A percentile compares a stretch with the other conserved stretches of the same genome.
These are phyloP conservation scores for Rhodotorula sp. DNA, from an alignment of 1,284 basidiomycete genomes.

Conservation along the genomic window DNA sequence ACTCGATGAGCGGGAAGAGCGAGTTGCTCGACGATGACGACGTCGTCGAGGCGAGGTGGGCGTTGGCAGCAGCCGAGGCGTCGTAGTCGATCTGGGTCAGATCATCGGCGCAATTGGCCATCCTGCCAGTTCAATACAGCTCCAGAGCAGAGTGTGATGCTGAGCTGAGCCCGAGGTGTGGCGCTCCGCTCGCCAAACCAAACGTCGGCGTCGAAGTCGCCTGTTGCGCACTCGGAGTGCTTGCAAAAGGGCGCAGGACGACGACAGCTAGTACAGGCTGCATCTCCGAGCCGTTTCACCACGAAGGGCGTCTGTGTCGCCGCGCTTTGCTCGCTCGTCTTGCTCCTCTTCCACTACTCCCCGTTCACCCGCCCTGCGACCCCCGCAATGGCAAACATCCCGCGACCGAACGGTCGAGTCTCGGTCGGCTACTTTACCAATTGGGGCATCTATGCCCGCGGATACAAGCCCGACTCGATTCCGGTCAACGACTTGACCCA, in stretches of 20 bases:
- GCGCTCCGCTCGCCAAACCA: background rate
- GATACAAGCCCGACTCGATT: conserved; percentile 52
- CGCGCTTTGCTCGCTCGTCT: background rate
- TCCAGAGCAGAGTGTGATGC: background rate
- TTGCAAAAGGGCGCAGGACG: background rate
- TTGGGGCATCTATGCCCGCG: conserved; percentile 60
- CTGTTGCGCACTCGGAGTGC: background rate
- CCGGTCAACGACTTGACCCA: conserved; percentile 70
- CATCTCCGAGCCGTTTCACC: background rate
- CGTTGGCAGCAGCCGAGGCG: background rate
- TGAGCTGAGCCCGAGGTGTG: background rate
- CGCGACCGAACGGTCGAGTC: conserved; percentile 32
- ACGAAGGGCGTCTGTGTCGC: background rate
- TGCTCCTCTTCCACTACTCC: background rate
- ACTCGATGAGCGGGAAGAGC: conserved; percentile 35
- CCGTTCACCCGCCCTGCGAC: background rate
- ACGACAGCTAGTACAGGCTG: no score
- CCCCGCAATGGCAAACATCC: conserved; percentile 2
- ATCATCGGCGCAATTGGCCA: conserved; percentile 36
- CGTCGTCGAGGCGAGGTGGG: conserved; percentile 11
- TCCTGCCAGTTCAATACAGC: background rate
- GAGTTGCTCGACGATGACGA: conserved; percentile 27
- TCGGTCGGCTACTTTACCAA: conserved; percentile 46
- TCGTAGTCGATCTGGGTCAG: conserved; percentile 34
- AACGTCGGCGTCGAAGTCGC: background rate